Evolutionary conservation across 768 basidiomycete genomes (phyloP).

Genomic region (Termitomyces eurrhizus): DNA sequence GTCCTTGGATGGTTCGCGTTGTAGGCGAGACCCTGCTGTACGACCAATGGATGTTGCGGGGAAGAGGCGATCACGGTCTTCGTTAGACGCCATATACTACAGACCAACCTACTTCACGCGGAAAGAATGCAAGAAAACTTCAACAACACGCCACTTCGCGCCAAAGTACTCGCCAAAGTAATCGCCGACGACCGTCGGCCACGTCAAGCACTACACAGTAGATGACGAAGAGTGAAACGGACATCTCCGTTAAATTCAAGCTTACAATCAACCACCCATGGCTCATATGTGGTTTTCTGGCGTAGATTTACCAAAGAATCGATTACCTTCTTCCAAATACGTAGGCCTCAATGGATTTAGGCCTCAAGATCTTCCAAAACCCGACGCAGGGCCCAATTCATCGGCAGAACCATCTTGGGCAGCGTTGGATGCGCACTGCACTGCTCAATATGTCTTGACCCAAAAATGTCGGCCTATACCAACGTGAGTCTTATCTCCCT

Average conservation of each 20-base stretch:
- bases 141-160: background rate
- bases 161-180: background rate
- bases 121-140: background rate
- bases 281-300: slow-evolving; percentile 11
- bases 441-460: slow-evolving; percentile 36
- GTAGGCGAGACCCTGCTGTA: slow-evolving; percentile 37
- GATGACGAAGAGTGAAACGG: slow-evolving; percentile 1
- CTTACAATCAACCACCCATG: slow-evolving; percentile 5
- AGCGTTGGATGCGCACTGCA: slow-evolving; percentile 28
- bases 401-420: slow-evolving; percentile 8
- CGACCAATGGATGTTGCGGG: slow-evolving; percentile 56
- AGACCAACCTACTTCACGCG: background rate
- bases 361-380: background rate
- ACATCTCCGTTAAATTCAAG: background rate
- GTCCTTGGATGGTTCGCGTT: slow-evolving; percentile 47
- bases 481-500: slow-evolving; percentile 25
- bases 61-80: slow-evolving; percentile 34
- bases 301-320: background rate
- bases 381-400: background rate
- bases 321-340: slow-evolving; percentile 6
- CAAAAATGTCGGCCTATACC: slow-evolving; percentile 35
- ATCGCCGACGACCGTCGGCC: background rate
- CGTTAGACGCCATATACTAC: slow-evolving; percentile 32
- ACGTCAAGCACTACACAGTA: background rate
- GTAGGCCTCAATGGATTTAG: slow-evolving; percentile 10